Conservation (phyloP, 352 stramenopile species). For the Pythium guiyangense region DNA sequence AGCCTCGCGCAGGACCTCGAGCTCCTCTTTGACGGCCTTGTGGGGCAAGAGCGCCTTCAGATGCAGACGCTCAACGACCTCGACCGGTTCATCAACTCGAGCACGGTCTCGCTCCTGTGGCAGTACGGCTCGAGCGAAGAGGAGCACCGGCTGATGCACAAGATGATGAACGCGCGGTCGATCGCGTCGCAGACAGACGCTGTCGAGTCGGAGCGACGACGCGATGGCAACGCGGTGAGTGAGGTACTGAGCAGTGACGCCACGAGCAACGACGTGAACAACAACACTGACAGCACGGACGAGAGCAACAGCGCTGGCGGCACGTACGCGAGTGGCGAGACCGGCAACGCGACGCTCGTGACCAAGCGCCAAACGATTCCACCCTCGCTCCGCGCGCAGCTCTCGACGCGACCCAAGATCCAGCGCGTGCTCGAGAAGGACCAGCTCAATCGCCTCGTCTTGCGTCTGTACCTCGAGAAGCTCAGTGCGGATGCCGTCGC, state of each 20-base stretch:
- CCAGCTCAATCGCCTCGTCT: conserved; percentile 34
- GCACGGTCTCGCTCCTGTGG: conserved; percentile 59
- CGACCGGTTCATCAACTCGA: conserved; percentile 70
- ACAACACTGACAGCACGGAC: conserved; percentile 5
- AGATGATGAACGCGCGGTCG: conserved; percentile 42
- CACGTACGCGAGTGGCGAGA: conserved; percentile 12
- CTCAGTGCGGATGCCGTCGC: conserved; percentile 37
- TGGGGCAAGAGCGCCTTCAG: conserved; percentile 33
- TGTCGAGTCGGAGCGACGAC: conserved; percentile 6
- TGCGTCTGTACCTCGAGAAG: conserved; percentile 48
- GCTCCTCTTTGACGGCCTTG: conserved; percentile 42
- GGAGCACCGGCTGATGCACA: conserved; percentile 43
- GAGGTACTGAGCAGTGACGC: not conserved
- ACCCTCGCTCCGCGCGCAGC: conserved; percentile 38
- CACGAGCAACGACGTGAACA: not conserved
- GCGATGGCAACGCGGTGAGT: conserved; percentile 13
- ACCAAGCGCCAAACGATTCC: conserved; percentile 45
- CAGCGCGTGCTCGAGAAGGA: conserved; percentile 50
- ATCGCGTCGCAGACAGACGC: conserved; percentile 36
- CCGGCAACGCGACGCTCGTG: conserved; percentile 22
- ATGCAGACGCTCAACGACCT: conserved; percentile 43
- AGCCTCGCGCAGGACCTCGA: conserved; percentile 54
- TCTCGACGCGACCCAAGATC: conserved; percentile 43
- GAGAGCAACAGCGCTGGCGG: conserved; percentile 2
- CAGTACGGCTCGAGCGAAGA: conserved; percentile 51